Conservation (phyloP, 768 basidiomycete genomes). For the Leccinum longicurvipes region DNA sequence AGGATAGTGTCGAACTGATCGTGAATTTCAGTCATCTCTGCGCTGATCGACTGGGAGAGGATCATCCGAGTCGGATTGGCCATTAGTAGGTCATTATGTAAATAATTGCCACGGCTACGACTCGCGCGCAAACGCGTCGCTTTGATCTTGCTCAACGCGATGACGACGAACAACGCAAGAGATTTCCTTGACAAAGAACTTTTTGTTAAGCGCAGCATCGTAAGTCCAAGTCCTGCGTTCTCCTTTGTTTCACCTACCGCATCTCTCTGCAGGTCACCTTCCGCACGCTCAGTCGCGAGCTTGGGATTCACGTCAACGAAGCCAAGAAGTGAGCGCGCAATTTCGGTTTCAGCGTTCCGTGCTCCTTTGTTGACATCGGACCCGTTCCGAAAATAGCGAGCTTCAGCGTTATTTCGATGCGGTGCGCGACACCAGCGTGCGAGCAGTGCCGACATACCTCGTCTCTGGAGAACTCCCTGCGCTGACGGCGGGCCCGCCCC, state of each 20-base stretch:
- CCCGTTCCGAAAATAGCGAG: conserved; percentile 42
- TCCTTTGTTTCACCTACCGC: not conserved
- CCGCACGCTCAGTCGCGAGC: conserved; percentile 67
- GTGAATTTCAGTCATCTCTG: conserved; percentile 80
- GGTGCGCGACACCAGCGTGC: conserved; percentile 32
- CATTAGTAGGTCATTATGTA: not conserved
- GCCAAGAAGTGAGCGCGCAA: conserved; percentile 64
- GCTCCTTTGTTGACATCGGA: not conserved
- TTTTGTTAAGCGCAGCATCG: conserved; percentile 41
- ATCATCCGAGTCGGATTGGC: no score
- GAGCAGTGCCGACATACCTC: conserved; percentile 62
- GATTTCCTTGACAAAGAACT: conserved; percentile 49
- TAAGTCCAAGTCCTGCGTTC: conserved; percentile 18
- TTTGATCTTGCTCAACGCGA: conserved; percentile 7
- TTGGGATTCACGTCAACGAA: conserved; percentile 68
- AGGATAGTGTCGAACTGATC: conserved; percentile 94
- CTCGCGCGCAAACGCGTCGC: no score
- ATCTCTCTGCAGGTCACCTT: conserved; percentile 62
- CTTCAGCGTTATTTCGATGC: conserved; percentile 56
- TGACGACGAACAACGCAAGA: conserved; percentile 29
- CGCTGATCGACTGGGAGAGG: not conserved
- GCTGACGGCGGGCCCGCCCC: conserved; percentile 8
- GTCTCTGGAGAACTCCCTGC: conserved; percentile 52
- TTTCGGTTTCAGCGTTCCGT: not conserved
- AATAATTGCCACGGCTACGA: no score